Base-by-base conservation (phyloP, 2,329 filamentous ascomycete genomes). In the Diaporthe ampelina region DNA sequence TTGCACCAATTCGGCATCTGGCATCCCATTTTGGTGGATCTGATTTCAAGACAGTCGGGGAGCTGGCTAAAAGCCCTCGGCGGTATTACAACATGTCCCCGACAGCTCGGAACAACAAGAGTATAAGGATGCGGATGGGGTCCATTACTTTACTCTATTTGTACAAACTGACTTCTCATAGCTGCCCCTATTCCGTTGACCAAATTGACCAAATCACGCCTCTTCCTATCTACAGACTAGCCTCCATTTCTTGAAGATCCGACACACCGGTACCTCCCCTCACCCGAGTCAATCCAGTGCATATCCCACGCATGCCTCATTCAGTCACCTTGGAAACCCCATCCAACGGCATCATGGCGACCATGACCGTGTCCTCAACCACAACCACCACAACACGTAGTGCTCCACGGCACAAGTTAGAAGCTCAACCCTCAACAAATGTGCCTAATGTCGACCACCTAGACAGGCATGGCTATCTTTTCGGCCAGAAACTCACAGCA, bases 401-500 rank as follows among this genome's bases (percentile, higher is more conserved):
- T 37, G 32, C 32, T 3, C 21, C 71, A 75, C 74, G 52, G 32
- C 52, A 43, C n/a, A 65, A 74, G 26, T 24, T 52, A 52, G 48
- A 52, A 52, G 56, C 45, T 40, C 63, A 57, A 65, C 37, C 52
- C 37, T 9, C 48, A 29, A 15, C 71, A 45, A 24, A 35, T 26
- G 26, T 54, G 24, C 72, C 74, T 35, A 50, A 58, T 17, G 75
- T 80, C 58, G 76, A 75, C 72, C 78, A 79, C 21, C 79, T 87
- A 1, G 83, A 87, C 45, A 83, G 82, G 35, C 86, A 89, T 76
- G 86, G 87, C 65, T 90, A 89, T 78, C 86, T 91, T 35, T 91
- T 91, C 77, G 89, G 89, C 75, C 84, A 88, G 77, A 90, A 90
- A 75, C 84, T 91, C 76, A 79, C 87, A 7, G 86, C 89, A 48